Conservation (phyloP, 306 rosid genomes). For the Prunus armeniaca region DNA sequence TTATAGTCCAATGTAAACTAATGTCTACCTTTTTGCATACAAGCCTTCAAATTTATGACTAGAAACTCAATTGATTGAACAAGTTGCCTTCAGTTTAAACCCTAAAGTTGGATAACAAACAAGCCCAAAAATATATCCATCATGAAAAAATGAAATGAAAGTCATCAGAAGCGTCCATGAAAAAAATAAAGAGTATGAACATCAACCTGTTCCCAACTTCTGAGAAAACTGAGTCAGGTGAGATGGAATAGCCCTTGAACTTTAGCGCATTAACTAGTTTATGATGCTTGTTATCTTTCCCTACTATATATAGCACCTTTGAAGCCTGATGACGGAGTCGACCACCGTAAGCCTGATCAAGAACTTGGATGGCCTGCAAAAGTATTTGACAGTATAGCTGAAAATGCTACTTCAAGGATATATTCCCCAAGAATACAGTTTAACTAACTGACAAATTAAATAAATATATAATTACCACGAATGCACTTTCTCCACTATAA, state of each 20-base stretch:
- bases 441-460: neutral
- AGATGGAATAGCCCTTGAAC: slow-evolving; percentile 41
- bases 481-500: neutral
- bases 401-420: neutral
- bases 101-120: too few relatives aligned
- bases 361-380: slow-evolving; percentile 47
- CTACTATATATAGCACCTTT: slow-evolving; percentile 45
- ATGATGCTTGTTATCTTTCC: slow-evolving; percentile 38
- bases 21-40: neutral
- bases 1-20: neutral
- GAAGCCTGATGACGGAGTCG: slow-evolving; percentile 17
- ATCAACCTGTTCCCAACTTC: slow-evolving; percentile 45
- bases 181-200: slow-evolving; percentile 4
- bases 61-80: neutral
- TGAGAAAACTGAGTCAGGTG: slow-evolving; percentile 22
- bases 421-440: neutral
- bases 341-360: slow-evolving; percentile 35
- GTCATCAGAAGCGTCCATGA: neutral
- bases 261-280: slow-evolving; percentile 43
- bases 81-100: neutral
- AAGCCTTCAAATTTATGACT: neutral
- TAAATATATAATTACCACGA: neutral
- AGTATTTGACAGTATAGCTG: slow-evolving; percentile 14
- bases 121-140: too few relatives aligned
- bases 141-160: neutral